Evolutionary conservation across 768 basidiomycete species (phyloP), one percentile per base, ranked within the genome.

Genomic region (Ramaria sp.): DNA sequence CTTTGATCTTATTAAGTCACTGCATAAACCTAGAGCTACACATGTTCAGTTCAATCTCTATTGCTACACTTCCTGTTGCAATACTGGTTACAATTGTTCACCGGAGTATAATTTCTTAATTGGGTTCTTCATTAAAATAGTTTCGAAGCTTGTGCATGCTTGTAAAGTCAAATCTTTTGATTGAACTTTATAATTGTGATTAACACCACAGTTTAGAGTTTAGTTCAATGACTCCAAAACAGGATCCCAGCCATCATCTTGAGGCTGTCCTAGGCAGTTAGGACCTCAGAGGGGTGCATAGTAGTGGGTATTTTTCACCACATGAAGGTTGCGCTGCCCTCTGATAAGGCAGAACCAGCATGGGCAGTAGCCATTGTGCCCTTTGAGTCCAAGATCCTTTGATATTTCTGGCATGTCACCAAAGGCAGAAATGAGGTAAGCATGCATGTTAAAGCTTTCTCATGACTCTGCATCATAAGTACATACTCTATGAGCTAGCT

Each of bases 401-500:
- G 19, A 30, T 12, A 54, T 43, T 9, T 7, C 39, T 20, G 39
- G 53, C 13, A 54, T 17, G 19, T 54, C 53, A 54, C 41, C 39
- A 54, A 54, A 43, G 13, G 24, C 43, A 11, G 53, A 24, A 31
- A 54, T 17, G 4, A 31, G 39, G 37, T 54, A 54, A 5, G 52
- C 52, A 38, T 38, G 52, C 20, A 53, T 12, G 19, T 12, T n/a
- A 19, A 53, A 53, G 15, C 19, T 38, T n/a, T 53, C 30, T 19
- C 33, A n/a, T 37, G 19, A 7, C 13, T 12, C 7, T 19, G 10
- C 5, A 20, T 57, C 10, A 31, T 9, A 55, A 15, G 24, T 55
- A 22, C 30, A 43, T 7, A 78, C 66, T 3, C 77, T 77, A n/a
- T 52, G 7, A 0, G 67, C 69, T 0, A 78, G 68, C 15, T 63